Base-by-base conservation (phyloP, 306 rosid genomes). In the Castanopsis chinensis region DNA sequence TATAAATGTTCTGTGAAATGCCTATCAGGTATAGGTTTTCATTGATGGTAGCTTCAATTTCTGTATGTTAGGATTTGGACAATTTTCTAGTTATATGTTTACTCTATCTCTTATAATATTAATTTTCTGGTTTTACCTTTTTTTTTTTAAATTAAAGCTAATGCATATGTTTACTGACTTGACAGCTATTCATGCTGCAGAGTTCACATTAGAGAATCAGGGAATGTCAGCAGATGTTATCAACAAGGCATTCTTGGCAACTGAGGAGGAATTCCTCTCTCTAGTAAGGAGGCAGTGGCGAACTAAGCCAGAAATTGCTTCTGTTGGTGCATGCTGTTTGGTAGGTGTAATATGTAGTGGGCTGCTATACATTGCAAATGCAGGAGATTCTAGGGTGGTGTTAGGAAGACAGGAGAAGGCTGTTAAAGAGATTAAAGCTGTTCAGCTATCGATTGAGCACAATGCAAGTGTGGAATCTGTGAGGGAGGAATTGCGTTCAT, bases 351-450 rank as follows among this genome's bases (percentile, higher is more conserved):
- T 96, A 79, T 96, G 97, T 74, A 65, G 87, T 30, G 97, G 99
- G 57, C 78, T 87, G 81, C 92, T 96, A 63, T 96, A 88, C 81
- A 85, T 90, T 82, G 99, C 98, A 25, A 96, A 96, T 75, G 96
- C 99, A 6, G 99, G 99, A 86, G 99, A 96, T 77, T 96, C 99
- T 76, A 88, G 99, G 52, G 99, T 82, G 28, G 98, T 96, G 76
- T 85, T 96, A 83, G 99, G 97, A 67, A 89, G 88, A 88, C 17
- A 83, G 72, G 91, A 88, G 28, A 87, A 74, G 60, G 30, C 83
- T 13, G 80, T 80, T 5, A 93, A 81, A 84, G 90, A 88, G 72
- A 81, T 87, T 69, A 90, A 88, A 88, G 99, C 99, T 18, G 37
- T 96, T 85, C 99, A 96, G 72, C 72, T 96, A 76, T 96, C 99